Evolutionary conservation across 495 filamentous ascomycete genomes (phyloP), one percentile per base, ranked within the genome.

Genomic region (Penicillium canariense): DNA sequence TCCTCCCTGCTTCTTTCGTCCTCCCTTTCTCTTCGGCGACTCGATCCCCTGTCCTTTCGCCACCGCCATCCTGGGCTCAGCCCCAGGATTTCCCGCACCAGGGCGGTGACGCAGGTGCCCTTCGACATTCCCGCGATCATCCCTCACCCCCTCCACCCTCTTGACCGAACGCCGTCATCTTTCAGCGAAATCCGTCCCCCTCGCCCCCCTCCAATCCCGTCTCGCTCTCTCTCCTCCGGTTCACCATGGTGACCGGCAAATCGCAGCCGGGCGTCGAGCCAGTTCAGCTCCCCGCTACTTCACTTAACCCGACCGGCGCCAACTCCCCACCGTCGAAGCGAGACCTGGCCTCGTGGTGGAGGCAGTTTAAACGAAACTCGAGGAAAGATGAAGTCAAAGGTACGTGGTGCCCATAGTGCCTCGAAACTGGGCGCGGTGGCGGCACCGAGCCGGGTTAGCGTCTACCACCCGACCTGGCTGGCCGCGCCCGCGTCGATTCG

Each of bases 311-410:
- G 17, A 65, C 62, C 58, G 67, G 48, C 46, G 54, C 74, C 52
- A 63, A 64, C 51, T 84, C 87, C 32, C 84, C 87, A 9, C 85
- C 90, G 30, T 86, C 82, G 48, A 91, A 84, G 71, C 82, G 88
- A 63, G 89, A 95, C 62, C 76, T 96, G 51, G 85, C 89, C 61
- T 90, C 86, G 25, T 97, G 91, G 91, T 96, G 91, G 91, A 91
- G 86, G 72, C 81, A 83, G 45, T 96, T 97, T 75, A 90, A 88
- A 71, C 79, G 84, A 28, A 84, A 84, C 43, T 74, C 81, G 12
- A 86, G 86, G 66, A 85, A 86, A 65, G 87, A 91, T 59, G 89
- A 93, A 52, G 73, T 82, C 50, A 87, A 90, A 79, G 87, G 88
- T 92, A 84, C 66, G 71, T 60, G 5, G 25, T 32, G 31, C 17